Conservation (phyloP, 202 grass and related monocot species). For the Eragrostis tef region DNA sequence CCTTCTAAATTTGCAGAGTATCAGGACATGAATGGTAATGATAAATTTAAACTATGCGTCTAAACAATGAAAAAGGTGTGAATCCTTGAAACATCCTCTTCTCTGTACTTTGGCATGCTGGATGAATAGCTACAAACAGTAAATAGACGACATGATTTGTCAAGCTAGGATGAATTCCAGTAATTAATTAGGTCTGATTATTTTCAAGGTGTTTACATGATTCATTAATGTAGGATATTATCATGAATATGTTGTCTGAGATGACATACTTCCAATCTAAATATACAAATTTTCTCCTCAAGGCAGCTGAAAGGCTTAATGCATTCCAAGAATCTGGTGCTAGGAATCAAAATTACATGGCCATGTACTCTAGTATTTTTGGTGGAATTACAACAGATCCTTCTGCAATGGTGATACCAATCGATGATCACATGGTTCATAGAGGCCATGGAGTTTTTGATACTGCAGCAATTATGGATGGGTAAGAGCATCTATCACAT, state of each 20-base stretch:
- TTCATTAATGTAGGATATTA: slow-evolving; percentile 25
- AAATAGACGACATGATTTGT: neutral
- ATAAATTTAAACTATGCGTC: neutral
- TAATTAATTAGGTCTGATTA: slow-evolving; percentile 32
- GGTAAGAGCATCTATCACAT: slow-evolving; percentile 56
- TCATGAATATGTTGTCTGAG: neutral
- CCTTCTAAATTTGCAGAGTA: slow-evolving; percentile 17
- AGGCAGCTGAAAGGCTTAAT: slow-evolving; percentile 75
- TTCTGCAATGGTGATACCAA: slow-evolving; percentile 84
- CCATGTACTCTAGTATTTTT: slow-evolving; percentile 94
- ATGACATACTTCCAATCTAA: slow-evolving; percentile 30
- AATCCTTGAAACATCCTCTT: neutral
- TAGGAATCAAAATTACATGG: slow-evolving; percentile 78
- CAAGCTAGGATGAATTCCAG: slow-evolving; percentile 3
- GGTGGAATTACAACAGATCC: slow-evolving; percentile 84
- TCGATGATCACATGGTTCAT: slow-evolving; percentile 96
- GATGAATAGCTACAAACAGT: slow-evolving; percentile 4
- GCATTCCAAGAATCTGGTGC: slow-evolving; percentile 58
- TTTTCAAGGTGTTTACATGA: slow-evolving; percentile 11
- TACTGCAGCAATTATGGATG: slow-evolving; percentile 89
- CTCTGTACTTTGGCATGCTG: neutral
- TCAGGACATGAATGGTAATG: slow-evolving; percentile 11
- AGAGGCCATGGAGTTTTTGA: slow-evolving; percentile 96
- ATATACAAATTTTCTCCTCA: slow-evolving; percentile 21
- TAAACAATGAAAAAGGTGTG: neutral